These are phyloP conservation scores for Circinella minor DNA, from an alignment of 371 early-diverging fungal genomes.

Conservation along the genomic window DNA sequence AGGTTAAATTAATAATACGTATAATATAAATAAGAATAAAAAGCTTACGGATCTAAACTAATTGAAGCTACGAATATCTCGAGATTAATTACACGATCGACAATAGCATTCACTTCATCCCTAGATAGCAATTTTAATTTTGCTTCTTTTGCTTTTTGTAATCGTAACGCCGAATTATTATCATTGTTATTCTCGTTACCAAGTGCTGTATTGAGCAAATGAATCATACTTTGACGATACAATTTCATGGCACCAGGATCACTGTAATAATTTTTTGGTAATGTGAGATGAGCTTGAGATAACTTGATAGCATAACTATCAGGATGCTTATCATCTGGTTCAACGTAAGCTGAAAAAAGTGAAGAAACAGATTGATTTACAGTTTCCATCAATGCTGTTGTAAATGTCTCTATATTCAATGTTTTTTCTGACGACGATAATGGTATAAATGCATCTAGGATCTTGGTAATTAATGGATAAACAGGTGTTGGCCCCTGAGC, in stretches of 20 bases:
- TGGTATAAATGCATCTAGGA: slow-evolving; percentile 10
- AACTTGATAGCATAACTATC: slow-evolving; percentile 42
- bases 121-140: slow-evolving; percentile 14
- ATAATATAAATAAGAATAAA: background rate
- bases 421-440: background rate
- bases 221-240: slow-evolving; percentile 35
- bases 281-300: slow-evolving; percentile 53
- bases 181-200: slow-evolving; percentile 11
- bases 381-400: background rate
- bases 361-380: background rate
- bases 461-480: slow-evolving; percentile 28
- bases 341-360: slow-evolving; percentile 9
- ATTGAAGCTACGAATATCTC: slow-evolving; percentile 52
- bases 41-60: background rate
- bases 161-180: background rate
- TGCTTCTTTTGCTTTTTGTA: background rate
- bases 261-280: slow-evolving; percentile 62
- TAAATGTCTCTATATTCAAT: background rate
- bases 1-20: no score
- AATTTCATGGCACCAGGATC: slow-evolving; percentile 35
- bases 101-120: slow-evolving; percentile 27
- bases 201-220: slow-evolving; percentile 21
- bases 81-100: slow-evolving; percentile 46
- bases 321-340: slow-evolving; percentile 58
- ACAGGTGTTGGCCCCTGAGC: slow-evolving; percentile 54